These are phyloP conservation scores for Dothideomycetes sp. DNA, from an alignment of 2,329 filamentous ascomycete genomes.

Conservation along the genomic window DNA sequence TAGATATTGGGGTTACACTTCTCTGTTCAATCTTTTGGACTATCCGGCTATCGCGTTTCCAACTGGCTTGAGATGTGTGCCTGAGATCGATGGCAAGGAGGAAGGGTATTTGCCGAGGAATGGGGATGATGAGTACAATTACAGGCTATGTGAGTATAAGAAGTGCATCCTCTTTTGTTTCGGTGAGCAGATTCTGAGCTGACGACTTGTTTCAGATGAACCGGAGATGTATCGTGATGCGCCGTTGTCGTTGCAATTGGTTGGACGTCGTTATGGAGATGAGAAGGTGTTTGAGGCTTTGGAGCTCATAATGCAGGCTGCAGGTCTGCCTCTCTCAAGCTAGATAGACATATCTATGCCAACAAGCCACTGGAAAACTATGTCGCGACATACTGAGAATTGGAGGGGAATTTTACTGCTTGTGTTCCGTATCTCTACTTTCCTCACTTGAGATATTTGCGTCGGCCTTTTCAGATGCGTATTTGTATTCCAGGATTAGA, in stretches of 20 bases:
- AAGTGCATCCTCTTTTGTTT: background rate
- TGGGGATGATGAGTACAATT: conserved; percentile 40
- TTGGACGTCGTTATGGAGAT: conserved; percentile 45
- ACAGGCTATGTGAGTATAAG: conserved; percentile 35
- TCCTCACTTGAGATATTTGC: no score
- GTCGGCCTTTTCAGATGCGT: no score
- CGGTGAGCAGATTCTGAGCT: background rate
- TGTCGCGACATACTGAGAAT: no score
- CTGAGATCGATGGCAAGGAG: conserved; percentile 31
- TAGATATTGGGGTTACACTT: conserved; percentile 56
- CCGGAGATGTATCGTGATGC: conserved; percentile 40
- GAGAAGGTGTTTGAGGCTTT: conserved; percentile 41
- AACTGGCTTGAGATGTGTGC: conserved; percentile 30
- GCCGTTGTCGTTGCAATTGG: conserved; percentile 45
- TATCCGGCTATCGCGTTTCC: conserved; percentile 43
- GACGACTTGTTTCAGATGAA: conserved; percentile 23
- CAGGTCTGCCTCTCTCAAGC: conserved; percentile 25
- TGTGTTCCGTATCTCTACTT: no score
- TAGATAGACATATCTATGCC: no score
- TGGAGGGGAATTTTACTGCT: no score
- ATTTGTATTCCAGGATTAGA: no score
- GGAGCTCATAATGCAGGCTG: conserved; percentile 26
- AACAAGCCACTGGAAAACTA: no score
- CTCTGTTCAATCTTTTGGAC: conserved; percentile 22
- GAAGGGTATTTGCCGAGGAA: conserved; percentile 32